Conservation (phyloP, 176 grass and related monocot genomes). For the Panicum miliaceum region DNA sequence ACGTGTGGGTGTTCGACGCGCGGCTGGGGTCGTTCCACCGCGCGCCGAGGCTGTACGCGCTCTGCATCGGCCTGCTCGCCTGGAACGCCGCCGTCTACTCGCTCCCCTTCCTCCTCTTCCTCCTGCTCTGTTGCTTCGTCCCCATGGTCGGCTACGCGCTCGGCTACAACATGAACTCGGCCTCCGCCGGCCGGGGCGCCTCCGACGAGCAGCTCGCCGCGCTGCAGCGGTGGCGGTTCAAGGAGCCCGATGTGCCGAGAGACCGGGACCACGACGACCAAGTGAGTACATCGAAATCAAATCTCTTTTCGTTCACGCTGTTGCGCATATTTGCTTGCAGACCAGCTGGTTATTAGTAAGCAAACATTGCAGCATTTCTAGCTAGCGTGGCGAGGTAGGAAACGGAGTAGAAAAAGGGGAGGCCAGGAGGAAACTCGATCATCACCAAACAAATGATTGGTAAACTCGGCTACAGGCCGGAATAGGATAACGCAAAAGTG, state of each 20-base stretch:
- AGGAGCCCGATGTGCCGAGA: conserved; percentile 49
- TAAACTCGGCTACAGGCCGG: conserved; percentile 8
- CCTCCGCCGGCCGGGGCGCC: conserved; percentile 71
- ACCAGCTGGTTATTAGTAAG: conserved; percentile 5
- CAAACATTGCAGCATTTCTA: neutral
- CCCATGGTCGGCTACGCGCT: conserved; percentile 72
- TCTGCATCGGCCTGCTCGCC: conserved; percentile 77
- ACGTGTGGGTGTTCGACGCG: conserved; percentile 98
- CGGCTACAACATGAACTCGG: conserved; percentile 93
- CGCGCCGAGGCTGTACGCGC: conserved; percentile 75
- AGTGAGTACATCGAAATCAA: conserved; percentile 40
- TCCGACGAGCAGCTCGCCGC: conserved; percentile 82
- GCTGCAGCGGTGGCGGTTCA: conserved; percentile 80
- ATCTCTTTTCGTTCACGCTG: neutral
- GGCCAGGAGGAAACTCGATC: neutral
- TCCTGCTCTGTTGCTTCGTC: conserved; percentile 95
- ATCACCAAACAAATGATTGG: conserved; percentile 42
- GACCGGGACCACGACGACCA: conserved; percentile 49
- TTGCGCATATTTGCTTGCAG: neutral
- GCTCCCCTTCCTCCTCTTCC: conserved; percentile 93
- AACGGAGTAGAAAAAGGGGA: neutral
- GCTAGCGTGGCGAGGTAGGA: neutral
- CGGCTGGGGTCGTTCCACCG: conserved; percentile 71
- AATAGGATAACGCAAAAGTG: conserved; percentile 19
- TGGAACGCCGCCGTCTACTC: conserved; percentile 95